Base-by-base conservation (phyloP, 2,329 filamentous ascomycete species). In the Claviceps sorghi region DNA sequence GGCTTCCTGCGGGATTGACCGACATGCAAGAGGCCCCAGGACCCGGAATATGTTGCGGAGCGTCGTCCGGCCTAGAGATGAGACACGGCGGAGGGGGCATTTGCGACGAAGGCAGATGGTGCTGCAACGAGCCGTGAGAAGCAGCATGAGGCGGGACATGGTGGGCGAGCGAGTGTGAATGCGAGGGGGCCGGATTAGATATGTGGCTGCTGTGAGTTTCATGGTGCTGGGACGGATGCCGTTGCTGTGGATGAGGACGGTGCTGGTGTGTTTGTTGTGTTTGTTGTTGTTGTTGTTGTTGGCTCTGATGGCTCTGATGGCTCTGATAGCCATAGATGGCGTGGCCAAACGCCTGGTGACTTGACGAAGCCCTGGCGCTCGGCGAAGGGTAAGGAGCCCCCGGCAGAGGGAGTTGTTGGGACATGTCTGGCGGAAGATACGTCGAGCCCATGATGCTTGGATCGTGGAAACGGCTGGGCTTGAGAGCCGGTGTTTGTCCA, bases 321-420 rank as follows among this genome's bases (percentile, higher is more conserved):
- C 26, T 46, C 29, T 46, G 44, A 5, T 32, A 19, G 26, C 44
- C 44, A 7, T 46, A 19, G 29, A 46, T 38, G 6, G 52, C 21
- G 22, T 47, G 51, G 19, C 34, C 51, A 41, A 41, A 34, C 4
- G 48, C 45, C 43, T 54, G 57, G 32, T 59, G 57, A 44, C 48
- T 51, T 62, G 60, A 41, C 58, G 57, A 44, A 58, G 60, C 32
- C 60, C 60, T 40, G 59, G 62, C 34, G 32, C 15, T 36, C 26
- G 48, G 57, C 56, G 50, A 55, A 32, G 52, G 61, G 53, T 65
- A 65, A 42, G 59, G 58, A 46, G 58, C 53, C 43, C 56, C 56
- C 22, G 59, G 52, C 50, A 63, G 52, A 48, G 64, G 60, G 50
- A 61, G 63, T 58, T 61, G 63, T 58, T 66, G 65, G 44, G 64